Evolutionary conservation across 805 yeast genomes (phyloP).

Genomic region (Hanseniaspora vineae): DNA sequence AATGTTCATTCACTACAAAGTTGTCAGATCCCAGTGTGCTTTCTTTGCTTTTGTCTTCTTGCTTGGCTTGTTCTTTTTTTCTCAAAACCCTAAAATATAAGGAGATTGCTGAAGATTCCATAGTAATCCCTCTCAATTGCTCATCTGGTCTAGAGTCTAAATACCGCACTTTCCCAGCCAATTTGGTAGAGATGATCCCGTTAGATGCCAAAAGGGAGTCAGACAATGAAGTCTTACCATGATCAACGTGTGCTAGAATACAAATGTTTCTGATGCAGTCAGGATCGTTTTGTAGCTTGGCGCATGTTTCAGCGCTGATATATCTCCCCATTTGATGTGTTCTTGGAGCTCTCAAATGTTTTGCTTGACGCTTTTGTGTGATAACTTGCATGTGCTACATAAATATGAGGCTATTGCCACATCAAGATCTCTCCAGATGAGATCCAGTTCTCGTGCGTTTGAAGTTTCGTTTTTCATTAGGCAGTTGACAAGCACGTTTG

Average conservation of each 20-base stretch:
- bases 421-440: too few relatives aligned
- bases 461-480: too few relatives aligned
- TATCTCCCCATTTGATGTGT: slow-evolving; percentile 16
- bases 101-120: slow-evolving; percentile 94
- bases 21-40: too few relatives aligned
- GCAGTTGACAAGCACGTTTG: too few relatives aligned
- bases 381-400: too few relatives aligned
- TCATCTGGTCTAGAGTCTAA: slow-evolving; percentile 93
- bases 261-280: slow-evolving; percentile 75
- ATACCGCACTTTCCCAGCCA: slow-evolving; percentile 92
- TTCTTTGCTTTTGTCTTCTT: slow-evolving; percentile 16
- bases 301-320: slow-evolving; percentile 51
- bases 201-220: slow-evolving; percentile 89
- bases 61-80: slow-evolving; percentile 55
- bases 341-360: too few relatives aligned
- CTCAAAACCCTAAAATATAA: slow-evolving; percentile 68
- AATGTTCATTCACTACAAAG: slow-evolving; percentile 48
- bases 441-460: too few relatives aligned
- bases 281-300: slow-evolving; percentile 56
- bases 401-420: too few relatives aligned
- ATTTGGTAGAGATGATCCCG: slow-evolving; percentile 86
- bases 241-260: slow-evolving; percentile 95
- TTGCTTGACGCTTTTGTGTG: too few relatives aligned
- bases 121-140: slow-evolving; percentile 90
- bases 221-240: slow-evolving; percentile 91